Evolutionary conservation across 164 flowering plant genomes (phyloP).

Genomic region (Echeveria elegans): DNA sequence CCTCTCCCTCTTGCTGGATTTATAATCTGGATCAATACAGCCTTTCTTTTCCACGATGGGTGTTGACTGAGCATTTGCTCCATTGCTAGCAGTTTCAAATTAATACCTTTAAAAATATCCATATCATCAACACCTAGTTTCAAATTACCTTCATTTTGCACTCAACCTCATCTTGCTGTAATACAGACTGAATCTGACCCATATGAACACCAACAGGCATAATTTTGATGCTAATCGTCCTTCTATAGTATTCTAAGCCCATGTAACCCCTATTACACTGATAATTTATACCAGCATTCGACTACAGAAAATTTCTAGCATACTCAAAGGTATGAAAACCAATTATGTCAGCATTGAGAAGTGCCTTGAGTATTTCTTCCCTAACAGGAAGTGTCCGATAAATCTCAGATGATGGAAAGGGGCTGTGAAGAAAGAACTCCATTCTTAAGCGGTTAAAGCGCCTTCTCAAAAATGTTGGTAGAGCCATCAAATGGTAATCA

Average conservation of each 20-base stretch:
- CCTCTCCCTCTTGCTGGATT: constrained; percentile 42
- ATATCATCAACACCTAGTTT: constrained; percentile 41
- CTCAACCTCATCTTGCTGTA: constrained; percentile 28
- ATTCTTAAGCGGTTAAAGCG: constrained; percentile 32
- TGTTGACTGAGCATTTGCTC: constrained; percentile 38
- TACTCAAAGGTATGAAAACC: constrained; percentile 54
- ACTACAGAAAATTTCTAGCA: constrained; percentile 51
- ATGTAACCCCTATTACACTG: constrained; percentile 46
- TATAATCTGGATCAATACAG: constrained; percentile 39
- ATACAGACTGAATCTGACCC: constrained; percentile 35
- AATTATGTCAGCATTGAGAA: constrained; percentile 38
- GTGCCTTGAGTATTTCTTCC: constrained; percentile 36
- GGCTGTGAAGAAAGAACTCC: constrained; percentile 43
- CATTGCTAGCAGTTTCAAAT: constrained; percentile 38
- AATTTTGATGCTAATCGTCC: constrained; percentile 40
- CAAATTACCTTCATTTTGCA: constrained; percentile 18
- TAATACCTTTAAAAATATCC: constrained; percentile 49
- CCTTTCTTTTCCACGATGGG: constrained; percentile 30
- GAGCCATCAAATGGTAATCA: constrained; percentile 48
- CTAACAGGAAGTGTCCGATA: constrained; percentile 42
- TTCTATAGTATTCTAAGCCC: constrained; percentile 41
- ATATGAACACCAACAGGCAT: constrained; percentile 47
- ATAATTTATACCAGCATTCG: constrained; percentile 37
- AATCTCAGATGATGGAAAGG: constrained; percentile 39
- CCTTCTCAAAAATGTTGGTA: constrained; percentile 45